Evolutionary conservation across 805 yeast species (phyloP).

Genomic region (Candida verbasci): DNA sequence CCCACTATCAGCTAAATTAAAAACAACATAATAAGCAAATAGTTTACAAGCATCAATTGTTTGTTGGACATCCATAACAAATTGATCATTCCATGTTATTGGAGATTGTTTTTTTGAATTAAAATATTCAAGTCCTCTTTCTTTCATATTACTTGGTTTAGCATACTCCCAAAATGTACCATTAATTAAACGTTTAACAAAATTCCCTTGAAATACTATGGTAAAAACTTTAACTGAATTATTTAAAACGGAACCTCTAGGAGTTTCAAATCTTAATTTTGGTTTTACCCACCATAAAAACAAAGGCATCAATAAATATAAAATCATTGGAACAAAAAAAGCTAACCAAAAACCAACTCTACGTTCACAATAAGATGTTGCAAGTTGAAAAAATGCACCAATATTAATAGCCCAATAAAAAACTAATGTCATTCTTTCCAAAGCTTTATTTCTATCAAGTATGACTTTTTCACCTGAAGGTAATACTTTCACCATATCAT

Average conservation of each 20-base stretch:
- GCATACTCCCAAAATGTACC: conserved; percentile 48
- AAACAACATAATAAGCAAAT: conserved; percentile 39
- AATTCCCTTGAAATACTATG: conserved; percentile 41
- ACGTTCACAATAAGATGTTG: conserved; percentile 49
- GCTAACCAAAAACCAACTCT: conserved; percentile 54
- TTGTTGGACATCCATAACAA: conserved; percentile 42
- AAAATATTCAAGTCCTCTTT: conserved; percentile 36
- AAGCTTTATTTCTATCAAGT: conserved; percentile 41
- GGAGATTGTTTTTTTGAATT: conserved; percentile 29
- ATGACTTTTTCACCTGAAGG: conserved; percentile 65
- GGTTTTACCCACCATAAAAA: conserved; percentile 25
- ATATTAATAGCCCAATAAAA: conserved; percentile 55
- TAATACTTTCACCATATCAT: conserved; percentile 53
- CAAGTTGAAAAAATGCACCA: conserved; percentile 51
- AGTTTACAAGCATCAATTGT: conserved; percentile 43
- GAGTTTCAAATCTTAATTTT: conserved; percentile 25
- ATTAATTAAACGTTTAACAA: conserved; percentile 35
- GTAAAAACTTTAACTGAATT: conserved; percentile 38
- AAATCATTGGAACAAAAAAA: conserved; percentile 41
- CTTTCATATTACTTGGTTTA: conserved; percentile 39
- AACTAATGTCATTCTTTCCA: conserved; percentile 40
- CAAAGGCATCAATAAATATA: conserved; percentile 28
- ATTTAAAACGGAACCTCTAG: conserved; percentile 45
- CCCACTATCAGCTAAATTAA: conserved; percentile 43
- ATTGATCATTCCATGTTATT: conserved; percentile 41